Conservation (phyloP, 768 basidiomycete species). For the Pholiota molesta region DNA sequence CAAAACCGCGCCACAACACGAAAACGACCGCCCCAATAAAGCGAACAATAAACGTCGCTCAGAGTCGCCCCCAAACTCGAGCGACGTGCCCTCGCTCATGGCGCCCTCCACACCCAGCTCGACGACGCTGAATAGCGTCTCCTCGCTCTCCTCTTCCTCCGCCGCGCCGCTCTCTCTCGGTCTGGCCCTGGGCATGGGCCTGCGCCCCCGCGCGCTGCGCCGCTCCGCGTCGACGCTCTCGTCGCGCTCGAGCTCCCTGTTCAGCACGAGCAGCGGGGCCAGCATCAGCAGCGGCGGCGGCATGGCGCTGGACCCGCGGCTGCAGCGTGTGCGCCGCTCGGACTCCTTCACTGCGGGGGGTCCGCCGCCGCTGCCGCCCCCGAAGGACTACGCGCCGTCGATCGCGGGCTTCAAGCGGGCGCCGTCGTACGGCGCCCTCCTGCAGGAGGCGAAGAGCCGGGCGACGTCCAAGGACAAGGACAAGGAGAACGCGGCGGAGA, state of each 20-base stretch:
- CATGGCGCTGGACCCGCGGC: constrained; percentile 45
- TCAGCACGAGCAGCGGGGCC: constrained; percentile 35
- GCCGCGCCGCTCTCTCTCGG: neutral
- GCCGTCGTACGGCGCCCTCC: constrained; percentile 55
- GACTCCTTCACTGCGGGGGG: constrained; percentile 46
- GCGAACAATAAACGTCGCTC: constrained; percentile 29
- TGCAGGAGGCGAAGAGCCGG: constrained; percentile 28
- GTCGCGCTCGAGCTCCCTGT: constrained; percentile 48
- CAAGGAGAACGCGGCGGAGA: neutral
- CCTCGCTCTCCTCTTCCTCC: constrained; percentile 40
- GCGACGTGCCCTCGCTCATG: constrained; percentile 44
- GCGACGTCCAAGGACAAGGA: constrained; percentile 5
- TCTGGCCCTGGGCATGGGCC: constrained; percentile 28
- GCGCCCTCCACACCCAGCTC: constrained; percentile 67
- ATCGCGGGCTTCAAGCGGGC: constrained; percentile 52
- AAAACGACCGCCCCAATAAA: neutral
- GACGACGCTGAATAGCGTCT: constrained; percentile 58
- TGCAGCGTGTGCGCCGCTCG: constrained; percentile 54
- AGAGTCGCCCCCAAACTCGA: constrained; percentile 43
- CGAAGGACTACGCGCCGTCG: constrained; percentile 31
- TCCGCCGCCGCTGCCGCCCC: constrained; percentile 28
- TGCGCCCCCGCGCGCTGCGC: constrained; percentile 42
- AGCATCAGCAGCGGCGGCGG: constrained; percentile 31
- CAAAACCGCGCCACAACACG: neutral
- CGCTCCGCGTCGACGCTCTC: constrained; percentile 51